A percentile compares a stretch with the other conserved stretches of the same genome.
Conservation (phyloP, 2,329 filamentous ascomycete genomes). For the Aspergillus phoenicis region DNA sequence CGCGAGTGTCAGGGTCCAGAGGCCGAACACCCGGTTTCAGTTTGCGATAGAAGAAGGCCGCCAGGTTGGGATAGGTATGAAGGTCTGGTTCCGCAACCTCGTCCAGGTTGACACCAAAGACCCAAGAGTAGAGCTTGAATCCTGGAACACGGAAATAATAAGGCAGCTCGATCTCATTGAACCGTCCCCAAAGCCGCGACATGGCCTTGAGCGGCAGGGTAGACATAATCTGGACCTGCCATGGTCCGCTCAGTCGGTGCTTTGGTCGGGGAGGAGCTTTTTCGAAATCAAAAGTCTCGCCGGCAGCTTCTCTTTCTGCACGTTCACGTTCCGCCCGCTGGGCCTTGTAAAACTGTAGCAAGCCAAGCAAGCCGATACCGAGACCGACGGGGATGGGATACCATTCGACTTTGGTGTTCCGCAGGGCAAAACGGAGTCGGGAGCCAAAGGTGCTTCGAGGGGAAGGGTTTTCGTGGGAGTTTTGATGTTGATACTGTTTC, state of each 20-base stretch:
- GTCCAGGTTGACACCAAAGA: slow-evolving; percentile 87
- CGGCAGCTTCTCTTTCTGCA: slow-evolving; percentile 50
- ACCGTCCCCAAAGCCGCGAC: slow-evolving; percentile 83
- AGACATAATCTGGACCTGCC: slow-evolving; percentile 93
- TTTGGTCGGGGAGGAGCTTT: slow-evolving; percentile 57
- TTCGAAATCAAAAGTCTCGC: slow-evolving; percentile 38
- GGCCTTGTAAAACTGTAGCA: slow-evolving; percentile 81
- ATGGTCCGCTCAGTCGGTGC: slow-evolving; percentile 81
- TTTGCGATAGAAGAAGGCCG: slow-evolving; percentile 94
- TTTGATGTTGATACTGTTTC: slow-evolving; percentile 44
- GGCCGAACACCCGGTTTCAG: slow-evolving; percentile 87
- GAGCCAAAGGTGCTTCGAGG: slow-evolving; percentile 58
- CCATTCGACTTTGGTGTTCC: slow-evolving; percentile 75
- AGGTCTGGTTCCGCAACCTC: slow-evolving; percentile 89
- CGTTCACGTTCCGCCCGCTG: slow-evolving; percentile 53
- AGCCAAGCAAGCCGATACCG: slow-evolving; percentile 80
- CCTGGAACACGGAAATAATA: slow-evolving; percentile 86
- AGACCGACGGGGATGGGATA: slow-evolving; percentile 86
- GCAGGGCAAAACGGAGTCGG: slow-evolving; percentile 60
- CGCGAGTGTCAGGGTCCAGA: slow-evolving; percentile 76
- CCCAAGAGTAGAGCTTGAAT: slow-evolving; percentile 86
- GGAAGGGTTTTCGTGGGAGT: slow-evolving; percentile 33
- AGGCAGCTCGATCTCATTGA: slow-evolving; percentile 87
- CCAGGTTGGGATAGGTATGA: slow-evolving; percentile 86
- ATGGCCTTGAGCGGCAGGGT: slow-evolving; percentile 88